phyloP scores from a whole-genome alignment of 805 yeast species.

The Starmerella etchellsii region DNA sequence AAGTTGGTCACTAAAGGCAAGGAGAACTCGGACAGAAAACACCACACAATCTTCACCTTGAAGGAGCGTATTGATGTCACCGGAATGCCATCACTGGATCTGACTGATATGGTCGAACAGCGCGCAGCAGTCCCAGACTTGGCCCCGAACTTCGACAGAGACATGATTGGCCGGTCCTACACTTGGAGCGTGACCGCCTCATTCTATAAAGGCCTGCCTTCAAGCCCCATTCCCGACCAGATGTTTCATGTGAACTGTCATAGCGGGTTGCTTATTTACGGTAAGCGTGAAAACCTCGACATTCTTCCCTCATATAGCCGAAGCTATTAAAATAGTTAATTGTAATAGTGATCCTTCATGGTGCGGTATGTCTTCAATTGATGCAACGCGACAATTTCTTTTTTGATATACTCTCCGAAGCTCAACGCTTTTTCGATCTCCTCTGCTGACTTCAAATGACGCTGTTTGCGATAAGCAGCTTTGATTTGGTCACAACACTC shows the following conservation, averaged over 20 bases:
- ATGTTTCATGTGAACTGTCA: constrained; percentile 8
- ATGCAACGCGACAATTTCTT: constrained; percentile 29
- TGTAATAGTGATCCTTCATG: constrained; percentile 25
- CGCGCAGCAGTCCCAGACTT: constrained; percentile 7
- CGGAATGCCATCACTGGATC: constrained; percentile 1
- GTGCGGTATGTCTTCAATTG: constrained; percentile 28
- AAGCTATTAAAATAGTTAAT: neutral
- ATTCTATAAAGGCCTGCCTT: constrained; percentile 3
- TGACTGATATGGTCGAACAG: constrained; percentile 1
- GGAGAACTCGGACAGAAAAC: constrained; percentile 5
- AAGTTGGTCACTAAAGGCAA: constrained; percentile 2
- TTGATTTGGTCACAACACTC: constrained; percentile 23
- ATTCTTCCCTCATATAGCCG: constrained; percentile 4
- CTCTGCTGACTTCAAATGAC: constrained; percentile 15
- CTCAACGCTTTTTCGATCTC: constrained; percentile 26
- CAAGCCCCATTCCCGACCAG: neutral
- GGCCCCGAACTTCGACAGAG: constrained; percentile 7
- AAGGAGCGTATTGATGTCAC: constrained; percentile 4
- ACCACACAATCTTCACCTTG: constrained; percentile 4
- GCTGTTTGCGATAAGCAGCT: constrained; percentile 25
- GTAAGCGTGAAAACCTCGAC: neutral
- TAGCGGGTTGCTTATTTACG: constrained; percentile 2
- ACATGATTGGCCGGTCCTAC: constrained; percentile 9
- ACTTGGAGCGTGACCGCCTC: constrained; percentile 5
- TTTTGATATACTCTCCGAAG: constrained; percentile 29